These are phyloP conservation scores for Cryphonectria nitschkei DNA, from an alignment of 2,329 filamentous ascomycete species.

Conservation along the genomic window DNA sequence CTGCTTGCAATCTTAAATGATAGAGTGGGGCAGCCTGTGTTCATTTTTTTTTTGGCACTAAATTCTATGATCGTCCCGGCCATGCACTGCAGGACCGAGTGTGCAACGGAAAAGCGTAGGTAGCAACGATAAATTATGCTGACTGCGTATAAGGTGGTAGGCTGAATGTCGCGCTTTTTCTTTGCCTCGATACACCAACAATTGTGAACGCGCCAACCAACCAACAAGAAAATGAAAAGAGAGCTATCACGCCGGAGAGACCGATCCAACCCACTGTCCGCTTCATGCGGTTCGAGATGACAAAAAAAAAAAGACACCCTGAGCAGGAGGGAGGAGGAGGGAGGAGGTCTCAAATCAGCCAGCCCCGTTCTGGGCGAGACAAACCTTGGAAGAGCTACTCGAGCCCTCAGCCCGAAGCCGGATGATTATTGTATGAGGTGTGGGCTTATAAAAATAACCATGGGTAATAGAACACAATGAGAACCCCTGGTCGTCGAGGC, in stretches of 20 bases:
- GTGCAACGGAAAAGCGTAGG: not conserved
- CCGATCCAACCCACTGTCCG: not conserved
- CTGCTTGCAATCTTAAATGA: not conserved
- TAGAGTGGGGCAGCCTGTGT: not conserved
- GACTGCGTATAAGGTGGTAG: not conserved
- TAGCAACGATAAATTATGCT: not conserved
- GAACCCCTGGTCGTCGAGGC: not conserved
- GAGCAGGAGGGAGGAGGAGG: not conserved
- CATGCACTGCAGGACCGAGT: too few species aligned
- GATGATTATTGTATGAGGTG: not conserved
- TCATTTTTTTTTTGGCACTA: too few species aligned
- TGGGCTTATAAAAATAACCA: not conserved
- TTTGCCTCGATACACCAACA: not conserved
- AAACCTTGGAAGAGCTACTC: not conserved
- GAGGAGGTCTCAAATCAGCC: not conserved
- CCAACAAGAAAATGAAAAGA: not conserved
- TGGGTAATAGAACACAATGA: not conserved
- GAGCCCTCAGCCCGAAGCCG: not conserved
- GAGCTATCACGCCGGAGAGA: not conserved
- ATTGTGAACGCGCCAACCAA: not conserved
- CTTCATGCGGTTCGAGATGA: not conserved
- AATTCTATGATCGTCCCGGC: too few species aligned
- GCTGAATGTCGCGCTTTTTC: not conserved
- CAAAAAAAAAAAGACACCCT: not conserved
- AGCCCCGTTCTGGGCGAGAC: not conserved